Evolutionary conservation across 2,329 filamentous ascomycete species (phyloP).

Genomic region (Tolypocladium album): DNA sequence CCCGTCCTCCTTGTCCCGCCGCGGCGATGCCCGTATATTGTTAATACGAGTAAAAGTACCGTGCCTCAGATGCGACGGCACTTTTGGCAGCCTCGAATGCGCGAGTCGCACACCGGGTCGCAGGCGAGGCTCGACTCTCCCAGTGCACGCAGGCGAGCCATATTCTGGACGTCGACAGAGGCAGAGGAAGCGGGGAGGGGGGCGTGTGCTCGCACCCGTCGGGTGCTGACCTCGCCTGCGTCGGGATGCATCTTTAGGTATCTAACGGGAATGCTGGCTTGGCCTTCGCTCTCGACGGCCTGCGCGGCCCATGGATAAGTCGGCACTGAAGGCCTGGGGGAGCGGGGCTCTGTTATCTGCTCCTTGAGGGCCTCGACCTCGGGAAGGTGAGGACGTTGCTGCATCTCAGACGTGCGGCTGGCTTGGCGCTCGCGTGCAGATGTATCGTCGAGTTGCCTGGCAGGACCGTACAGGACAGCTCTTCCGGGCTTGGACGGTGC

Average conservation of each 20-base stretch:
- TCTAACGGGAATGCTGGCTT: background rate
- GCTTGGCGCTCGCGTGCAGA: background rate
- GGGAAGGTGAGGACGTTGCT: background rate
- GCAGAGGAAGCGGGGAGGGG: background rate
- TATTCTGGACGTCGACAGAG: background rate
- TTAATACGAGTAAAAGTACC: too few relatives aligned
- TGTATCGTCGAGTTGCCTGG: background rate
- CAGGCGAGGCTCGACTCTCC: background rate
- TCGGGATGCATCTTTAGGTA: background rate
- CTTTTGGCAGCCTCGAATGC: background rate
- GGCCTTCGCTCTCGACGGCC: background rate
- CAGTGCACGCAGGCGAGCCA: background rate
- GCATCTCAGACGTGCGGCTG: background rate
- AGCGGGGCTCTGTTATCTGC: background rate
- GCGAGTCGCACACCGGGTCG: background rate
- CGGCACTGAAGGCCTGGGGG: background rate
- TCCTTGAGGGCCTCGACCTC: background rate
- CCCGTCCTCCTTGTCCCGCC: background rate
- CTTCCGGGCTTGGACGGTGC: background rate
- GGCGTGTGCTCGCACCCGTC: background rate
- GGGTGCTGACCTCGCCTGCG: background rate
- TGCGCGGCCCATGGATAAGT: conserved; percentile 2
- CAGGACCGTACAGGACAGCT: background rate
- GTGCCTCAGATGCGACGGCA: background rate
- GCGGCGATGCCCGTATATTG: too few relatives aligned